phyloP scores from a whole-genome alignment of 2,329 filamentous ascomycete species.

The Gremmenia infestans region DNA sequence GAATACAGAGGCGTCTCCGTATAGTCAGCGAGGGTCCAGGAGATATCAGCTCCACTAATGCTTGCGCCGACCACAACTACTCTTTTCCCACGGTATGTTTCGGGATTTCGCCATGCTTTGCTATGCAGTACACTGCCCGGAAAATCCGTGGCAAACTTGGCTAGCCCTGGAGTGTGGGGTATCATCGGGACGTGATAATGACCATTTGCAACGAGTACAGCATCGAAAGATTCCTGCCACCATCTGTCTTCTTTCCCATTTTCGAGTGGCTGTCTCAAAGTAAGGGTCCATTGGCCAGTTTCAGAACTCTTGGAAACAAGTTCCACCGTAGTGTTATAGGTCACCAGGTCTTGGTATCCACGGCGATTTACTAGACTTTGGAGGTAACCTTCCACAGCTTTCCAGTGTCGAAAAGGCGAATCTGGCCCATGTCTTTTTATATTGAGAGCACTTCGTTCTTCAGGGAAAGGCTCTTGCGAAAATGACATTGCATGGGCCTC shows the following conservation, averaged over 20 bases:
- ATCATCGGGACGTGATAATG: slow-evolving; percentile 63
- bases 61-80: slow-evolving; percentile 59
- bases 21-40: slow-evolving; percentile 44
- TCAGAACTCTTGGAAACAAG: slow-evolving; percentile 43
- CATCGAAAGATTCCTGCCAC: slow-evolving; percentile 62
- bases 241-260: slow-evolving; percentile 46
- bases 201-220: slow-evolving; percentile 60
- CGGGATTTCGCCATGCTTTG: slow-evolving; percentile 65
- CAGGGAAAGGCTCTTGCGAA: slow-evolving; percentile 50
- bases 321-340: slow-evolving; percentile 59
- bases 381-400: slow-evolving; percentile 51
- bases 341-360: slow-evolving; percentile 48
- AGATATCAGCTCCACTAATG: slow-evolving; percentile 60
- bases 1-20: slow-evolving; percentile 46
- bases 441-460: slow-evolving; percentile 36
- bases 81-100: slow-evolving; percentile 49
- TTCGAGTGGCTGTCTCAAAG: slow-evolving; percentile 40
- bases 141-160: slow-evolving; percentile 50
- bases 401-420: slow-evolving; percentile 59
- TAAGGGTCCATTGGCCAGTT: slow-evolving; percentile 46
- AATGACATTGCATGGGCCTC: slow-evolving; percentile 55
- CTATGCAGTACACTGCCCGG: slow-evolving; percentile 58
- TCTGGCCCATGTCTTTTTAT: slow-evolving; percentile 47
- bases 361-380: slow-evolving; percentile 46
- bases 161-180: slow-evolving; percentile 54